These are phyloP conservation scores for Paecilomyces dactylethromorphus DNA, from an alignment of 2,329 filamentous ascomycete genomes.

Conservation along the genomic window DNA sequence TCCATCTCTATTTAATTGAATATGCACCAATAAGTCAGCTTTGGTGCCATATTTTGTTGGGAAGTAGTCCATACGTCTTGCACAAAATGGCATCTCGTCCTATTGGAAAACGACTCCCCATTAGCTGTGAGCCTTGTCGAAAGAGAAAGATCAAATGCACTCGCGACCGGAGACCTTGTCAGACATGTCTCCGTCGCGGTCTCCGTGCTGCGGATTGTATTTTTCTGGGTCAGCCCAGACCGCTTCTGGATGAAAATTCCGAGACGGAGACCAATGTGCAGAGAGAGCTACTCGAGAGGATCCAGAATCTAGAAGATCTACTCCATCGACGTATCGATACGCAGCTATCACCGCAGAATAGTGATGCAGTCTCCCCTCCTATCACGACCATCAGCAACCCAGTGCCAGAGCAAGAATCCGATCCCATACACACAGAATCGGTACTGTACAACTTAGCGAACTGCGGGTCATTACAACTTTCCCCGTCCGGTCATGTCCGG, in stretches of 20 bases:
- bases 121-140: constrained; percentile 36
- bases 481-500: constrained; percentile 28
- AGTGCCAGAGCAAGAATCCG: constrained; percentile 15
- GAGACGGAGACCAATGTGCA: constrained; percentile 18
- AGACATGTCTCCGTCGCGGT: constrained; percentile 33
- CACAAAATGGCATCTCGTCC: constrained; percentile 14
- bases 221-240: constrained; percentile 28
- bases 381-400: constrained; percentile 18
- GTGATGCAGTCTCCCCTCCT: constrained; percentile 18
- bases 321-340: constrained; percentile 26
- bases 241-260: constrained; percentile 19
- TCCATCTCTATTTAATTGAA: too few species aligned
- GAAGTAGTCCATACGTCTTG: neutral
- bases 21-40: neutral
- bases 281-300: constrained; percentile 25
- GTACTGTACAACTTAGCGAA: constrained; percentile 14
- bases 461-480: constrained; percentile 24
- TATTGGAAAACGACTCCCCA: constrained; percentile 28
- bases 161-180: constrained; percentile 32
- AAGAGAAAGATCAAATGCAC: constrained; percentile 34
- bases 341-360: constrained; percentile 14
- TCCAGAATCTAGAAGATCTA: constrained; percentile 28
- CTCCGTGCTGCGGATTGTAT: constrained; percentile 30
- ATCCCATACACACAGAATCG: constrained; percentile 12
- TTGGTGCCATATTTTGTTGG: neutral